These are phyloP conservation scores for Pseudonectria buxi DNA, from an alignment of 2,329 filamentous ascomycete species.

Conservation along the genomic window DNA sequence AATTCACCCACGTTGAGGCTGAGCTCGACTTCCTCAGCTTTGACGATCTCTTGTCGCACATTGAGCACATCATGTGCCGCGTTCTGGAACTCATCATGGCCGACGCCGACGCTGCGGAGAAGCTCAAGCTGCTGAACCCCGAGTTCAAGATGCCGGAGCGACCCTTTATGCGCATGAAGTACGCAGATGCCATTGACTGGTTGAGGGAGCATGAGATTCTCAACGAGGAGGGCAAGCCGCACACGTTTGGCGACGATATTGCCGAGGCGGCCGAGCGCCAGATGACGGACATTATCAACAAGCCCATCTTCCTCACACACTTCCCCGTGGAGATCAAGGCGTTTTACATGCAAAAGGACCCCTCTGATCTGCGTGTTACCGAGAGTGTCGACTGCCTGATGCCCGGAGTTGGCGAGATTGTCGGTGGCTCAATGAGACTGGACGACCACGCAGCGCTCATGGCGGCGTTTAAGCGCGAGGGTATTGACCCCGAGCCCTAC, in stretches of 20 bases:
- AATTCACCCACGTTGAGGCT: constrained; percentile 95
- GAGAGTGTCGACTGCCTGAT: constrained; percentile 82
- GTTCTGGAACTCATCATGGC: constrained; percentile 73
- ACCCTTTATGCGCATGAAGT: constrained; percentile 93
- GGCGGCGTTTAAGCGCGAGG: constrained; percentile 78
- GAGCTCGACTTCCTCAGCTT: constrained; percentile 96
- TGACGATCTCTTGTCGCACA: constrained; percentile 75
- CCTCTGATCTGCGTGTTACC: constrained; percentile 71
- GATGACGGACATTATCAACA: constrained; percentile 97
- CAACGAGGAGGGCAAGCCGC: constrained; percentile 87
- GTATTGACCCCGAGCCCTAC: constrained; percentile 77
- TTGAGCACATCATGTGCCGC: constrained; percentile 80
- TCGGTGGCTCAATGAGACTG: constrained; percentile 96
- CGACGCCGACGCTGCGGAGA: constrained; percentile 64
- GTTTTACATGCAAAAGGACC: constrained; percentile 96
- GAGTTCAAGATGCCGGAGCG: constrained; percentile 73
- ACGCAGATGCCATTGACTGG: constrained; percentile 91
- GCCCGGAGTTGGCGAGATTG: constrained; percentile 95
- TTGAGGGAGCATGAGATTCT: constrained; percentile 80
- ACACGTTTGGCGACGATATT: constrained; percentile 94
- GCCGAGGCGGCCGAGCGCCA: constrained; percentile 92
- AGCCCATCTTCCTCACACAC: constrained; percentile 91
- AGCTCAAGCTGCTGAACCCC: constrained; percentile 85
- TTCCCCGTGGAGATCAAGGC: constrained; percentile 98
- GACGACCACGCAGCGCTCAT: constrained; percentile 84